A percentile compares a stretch with the other conserved stretches of the same genome.
Evolutionary conservation across 495 filamentous ascomycete genomes (phyloP).

Genomic region (Astrothelium macrocarpum): DNA sequence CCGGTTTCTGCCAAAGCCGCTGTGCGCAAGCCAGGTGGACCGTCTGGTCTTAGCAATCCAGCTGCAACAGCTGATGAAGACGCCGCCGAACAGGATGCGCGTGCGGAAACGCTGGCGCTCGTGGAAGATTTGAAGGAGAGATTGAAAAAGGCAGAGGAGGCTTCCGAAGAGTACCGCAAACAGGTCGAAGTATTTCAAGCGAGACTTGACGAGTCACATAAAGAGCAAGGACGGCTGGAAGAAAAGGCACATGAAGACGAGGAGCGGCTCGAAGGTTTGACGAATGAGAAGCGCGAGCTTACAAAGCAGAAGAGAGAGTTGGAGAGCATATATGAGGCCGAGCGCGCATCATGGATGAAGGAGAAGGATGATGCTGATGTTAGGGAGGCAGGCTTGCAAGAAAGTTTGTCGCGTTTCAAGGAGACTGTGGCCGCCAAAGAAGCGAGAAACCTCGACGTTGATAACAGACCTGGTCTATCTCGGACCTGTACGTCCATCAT

Average conservation of each 20-base stretch:
- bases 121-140: constrained; percentile 79
- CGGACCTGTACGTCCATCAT: constrained; percentile 6
- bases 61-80: constrained; percentile 16
- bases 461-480: constrained; percentile 32
- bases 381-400: constrained; percentile 79
- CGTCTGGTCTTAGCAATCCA: not conserved
- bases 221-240: constrained; percentile 77
- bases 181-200: constrained; percentile 77
- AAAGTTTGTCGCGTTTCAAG: constrained; percentile 80
- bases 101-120: constrained; percentile 62
- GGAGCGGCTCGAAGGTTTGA: constrained; percentile 64
- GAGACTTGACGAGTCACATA: constrained; percentile 72
- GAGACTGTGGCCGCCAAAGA: constrained; percentile 71
- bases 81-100: constrained; percentile 47
- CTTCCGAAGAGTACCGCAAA: constrained; percentile 71
- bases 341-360: constrained; percentile 75
- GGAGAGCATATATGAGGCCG: constrained; percentile 80
- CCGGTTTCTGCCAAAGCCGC: constrained; percentile 24
- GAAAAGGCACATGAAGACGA: constrained; percentile 76
- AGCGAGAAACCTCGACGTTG: constrained; percentile 48
- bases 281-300: constrained; percentile 69
- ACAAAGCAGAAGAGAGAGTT: constrained; percentile 75
- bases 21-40: constrained; percentile 12
- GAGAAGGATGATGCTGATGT: constrained; percentile 82
- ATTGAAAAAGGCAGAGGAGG: constrained; percentile 67